Conservation (phyloP, 2,329 filamentous ascomycete genomes). For the Zymoseptoria passerinii region DNA sequence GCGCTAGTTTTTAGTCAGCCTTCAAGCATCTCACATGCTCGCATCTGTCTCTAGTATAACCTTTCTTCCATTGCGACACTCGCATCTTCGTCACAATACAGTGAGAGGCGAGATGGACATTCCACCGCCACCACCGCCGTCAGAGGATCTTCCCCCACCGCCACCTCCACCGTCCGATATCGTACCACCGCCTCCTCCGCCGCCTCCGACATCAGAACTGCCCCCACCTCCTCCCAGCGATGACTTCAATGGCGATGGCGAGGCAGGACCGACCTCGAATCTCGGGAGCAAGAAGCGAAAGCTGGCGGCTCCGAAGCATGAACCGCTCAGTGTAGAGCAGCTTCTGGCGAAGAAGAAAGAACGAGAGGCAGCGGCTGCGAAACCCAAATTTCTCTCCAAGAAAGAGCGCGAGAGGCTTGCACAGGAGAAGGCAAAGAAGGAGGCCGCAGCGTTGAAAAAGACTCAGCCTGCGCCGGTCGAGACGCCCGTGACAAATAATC, state of each 20-base stretch:
- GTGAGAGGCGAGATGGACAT: not conserved
- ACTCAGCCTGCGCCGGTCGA: slow-evolving; percentile 21
- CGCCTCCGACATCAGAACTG: not conserved
- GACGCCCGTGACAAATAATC: slow-evolving; percentile 9
- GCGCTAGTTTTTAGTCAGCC: not conserved
- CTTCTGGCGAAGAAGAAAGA: slow-evolving; percentile 78
- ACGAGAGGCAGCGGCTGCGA: slow-evolving; percentile 72
- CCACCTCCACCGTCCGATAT: slow-evolving; percentile 18
- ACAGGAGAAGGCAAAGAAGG: slow-evolving; percentile 60
- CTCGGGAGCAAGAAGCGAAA: slow-evolving; percentile 37
- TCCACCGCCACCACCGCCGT: not conserved
- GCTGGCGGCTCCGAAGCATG: slow-evolving; percentile 37
- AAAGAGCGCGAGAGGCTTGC: slow-evolving; percentile 73
- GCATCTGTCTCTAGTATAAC: not conserved
- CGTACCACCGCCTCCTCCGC: slow-evolving; percentile 8
- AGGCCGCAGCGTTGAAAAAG: slow-evolving; percentile 60
- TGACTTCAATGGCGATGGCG: not conserved
- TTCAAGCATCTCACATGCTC: not conserved
- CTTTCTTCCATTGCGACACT: not conserved
- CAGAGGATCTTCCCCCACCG: not conserved
- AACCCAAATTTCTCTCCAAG: slow-evolving; percentile 81
- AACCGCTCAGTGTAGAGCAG: slow-evolving; percentile 74
- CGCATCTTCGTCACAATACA: not conserved
- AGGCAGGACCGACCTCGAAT: not conserved
- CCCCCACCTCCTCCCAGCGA: slow-evolving; percentile 1